phyloP scores from a whole-genome alignment of 2,329 filamentous ascomycete genomes.

The Lachnellula hyalina region DNA sequence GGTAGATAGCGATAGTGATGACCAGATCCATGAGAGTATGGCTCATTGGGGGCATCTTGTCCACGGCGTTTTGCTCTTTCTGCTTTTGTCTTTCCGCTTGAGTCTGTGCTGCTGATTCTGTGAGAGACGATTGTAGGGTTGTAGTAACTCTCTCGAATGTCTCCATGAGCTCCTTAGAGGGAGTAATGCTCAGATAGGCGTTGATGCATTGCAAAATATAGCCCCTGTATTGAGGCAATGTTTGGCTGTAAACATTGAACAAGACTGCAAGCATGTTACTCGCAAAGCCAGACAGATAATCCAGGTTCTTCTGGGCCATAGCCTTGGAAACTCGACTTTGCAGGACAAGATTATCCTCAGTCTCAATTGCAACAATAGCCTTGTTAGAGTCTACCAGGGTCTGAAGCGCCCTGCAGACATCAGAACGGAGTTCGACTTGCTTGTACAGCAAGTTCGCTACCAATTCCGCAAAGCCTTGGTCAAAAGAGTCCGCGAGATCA shows the following conservation, averaged over 20 bases:
- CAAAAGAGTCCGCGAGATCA: slow-evolving; percentile 71
- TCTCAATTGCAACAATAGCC: slow-evolving; percentile 65
- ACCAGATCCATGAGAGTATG: slow-evolving; percentile 96
- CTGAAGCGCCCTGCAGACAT: slow-evolving; percentile 82
- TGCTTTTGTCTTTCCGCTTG: slow-evolving; percentile 59
- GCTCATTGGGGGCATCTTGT: slow-evolving; percentile 82
- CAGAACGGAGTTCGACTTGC: slow-evolving; percentile 78
- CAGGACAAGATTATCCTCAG: slow-evolving; percentile 61
- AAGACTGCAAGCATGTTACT: slow-evolving; percentile 89
- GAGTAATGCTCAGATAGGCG: slow-evolving; percentile 84
- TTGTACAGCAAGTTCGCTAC: slow-evolving; percentile 89
- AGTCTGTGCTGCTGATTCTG: slow-evolving; percentile 54
- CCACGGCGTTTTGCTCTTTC: slow-evolving; percentile 48
- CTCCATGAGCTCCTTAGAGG: slow-evolving; percentile 69
- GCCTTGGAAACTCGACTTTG: slow-evolving; percentile 74
- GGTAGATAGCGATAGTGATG: slow-evolving; percentile 91
- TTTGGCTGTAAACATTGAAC: slow-evolving; percentile 99
- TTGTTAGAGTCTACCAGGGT: slow-evolving; percentile 89
- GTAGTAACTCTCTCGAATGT: slow-evolving; percentile 84
- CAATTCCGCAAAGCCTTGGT: slow-evolving; percentile 84
- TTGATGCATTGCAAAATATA: slow-evolving; percentile 94
- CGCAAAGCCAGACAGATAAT: slow-evolving; percentile 73
- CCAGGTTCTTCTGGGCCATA: slow-evolving; percentile 71
- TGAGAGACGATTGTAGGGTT: slow-evolving; percentile 72
- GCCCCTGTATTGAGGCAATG: slow-evolving; percentile 83